Conservation (phyloP, 2,329 filamentous ascomycete species). For the Teratosphaeria nubilosa region DNA sequence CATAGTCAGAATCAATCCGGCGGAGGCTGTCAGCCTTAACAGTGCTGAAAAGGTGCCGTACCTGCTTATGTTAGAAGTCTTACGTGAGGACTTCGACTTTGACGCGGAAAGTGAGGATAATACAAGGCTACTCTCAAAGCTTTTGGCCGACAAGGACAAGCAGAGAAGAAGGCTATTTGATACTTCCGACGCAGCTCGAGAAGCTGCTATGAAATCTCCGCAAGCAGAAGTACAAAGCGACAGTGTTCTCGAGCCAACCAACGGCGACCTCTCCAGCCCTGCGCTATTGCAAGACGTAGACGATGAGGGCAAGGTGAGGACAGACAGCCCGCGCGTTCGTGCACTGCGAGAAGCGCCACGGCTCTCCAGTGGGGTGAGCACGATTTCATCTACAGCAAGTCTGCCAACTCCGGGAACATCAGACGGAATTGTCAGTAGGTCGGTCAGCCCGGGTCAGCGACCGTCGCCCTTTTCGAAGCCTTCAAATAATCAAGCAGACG, state of each 20-base stretch:
- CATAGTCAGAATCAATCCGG: constrained; percentile 72
- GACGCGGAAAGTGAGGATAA: constrained; percentile 67
- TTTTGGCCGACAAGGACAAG: constrained; percentile 56
- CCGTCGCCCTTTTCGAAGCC: constrained; percentile 43
- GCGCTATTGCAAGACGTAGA: constrained; percentile 51
- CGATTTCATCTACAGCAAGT: constrained; percentile 50
- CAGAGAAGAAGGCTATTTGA: constrained; percentile 42
- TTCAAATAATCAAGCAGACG: constrained; percentile 62
- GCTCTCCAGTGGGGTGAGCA: constrained; percentile 52
- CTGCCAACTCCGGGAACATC: constrained; percentile 59
- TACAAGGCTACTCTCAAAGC: constrained; percentile 51
- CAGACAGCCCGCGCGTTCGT: constrained; percentile 12
- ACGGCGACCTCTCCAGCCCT: constrained; percentile 66
- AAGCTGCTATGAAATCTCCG: constrained; percentile 32
- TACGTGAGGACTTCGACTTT: constrained; percentile 74
- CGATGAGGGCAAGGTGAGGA: constrained; percentile 37
- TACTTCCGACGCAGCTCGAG: constrained; percentile 51
- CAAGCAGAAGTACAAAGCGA: constrained; percentile 43
- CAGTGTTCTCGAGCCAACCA: constrained; percentile 75
- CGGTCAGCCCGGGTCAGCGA: constrained; percentile 60
- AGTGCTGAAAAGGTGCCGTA: constrained; percentile 82
- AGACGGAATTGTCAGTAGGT: constrained; percentile 56
- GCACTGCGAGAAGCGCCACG: constrained; percentile 35
- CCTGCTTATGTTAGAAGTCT: constrained; percentile 72
- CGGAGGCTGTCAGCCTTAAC: constrained; percentile 74